Percentiles rank a stretch among this genome's conserved stretches.
These are phyloP conservation scores for Rhipidocladum racemiflorum DNA, from an alignment of 176 grass and related monocot species.

Conservation along the genomic window DNA sequence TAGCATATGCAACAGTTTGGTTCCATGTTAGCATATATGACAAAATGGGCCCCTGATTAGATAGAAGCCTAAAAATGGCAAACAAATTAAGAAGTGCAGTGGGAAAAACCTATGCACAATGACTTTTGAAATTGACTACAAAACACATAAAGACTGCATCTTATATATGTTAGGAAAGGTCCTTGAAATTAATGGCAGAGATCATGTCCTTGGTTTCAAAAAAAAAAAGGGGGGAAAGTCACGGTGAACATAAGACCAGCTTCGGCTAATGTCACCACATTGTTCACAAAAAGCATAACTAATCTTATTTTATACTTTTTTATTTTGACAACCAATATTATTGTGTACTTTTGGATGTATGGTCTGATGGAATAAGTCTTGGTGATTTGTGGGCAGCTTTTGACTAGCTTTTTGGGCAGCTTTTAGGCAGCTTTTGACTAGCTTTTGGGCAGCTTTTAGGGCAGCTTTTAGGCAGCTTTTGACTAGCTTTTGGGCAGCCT, in stretches of 20 bases:
- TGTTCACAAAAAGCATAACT: background rate
- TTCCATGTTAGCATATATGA: background rate
- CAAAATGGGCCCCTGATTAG: background rate
- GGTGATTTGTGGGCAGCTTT: no score
- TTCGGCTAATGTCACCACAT: background rate
- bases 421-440: no score
- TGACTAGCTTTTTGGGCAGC: no score
- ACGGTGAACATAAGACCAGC: background rate
- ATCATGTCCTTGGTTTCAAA: no score
- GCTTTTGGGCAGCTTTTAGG: no score
- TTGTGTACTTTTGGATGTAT: background rate
- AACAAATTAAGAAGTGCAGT: background rate
- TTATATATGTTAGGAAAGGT: background rate
- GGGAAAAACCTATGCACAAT: background rate
- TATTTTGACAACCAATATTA: background rate
- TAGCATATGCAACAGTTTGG: constrained; percentile 14
- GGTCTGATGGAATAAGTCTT: no score
- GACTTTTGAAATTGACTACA: background rate
- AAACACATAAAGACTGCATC: background rate
- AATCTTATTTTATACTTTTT: background rate
- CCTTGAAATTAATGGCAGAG: no score
- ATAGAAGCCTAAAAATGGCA: background rate
- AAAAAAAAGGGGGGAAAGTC: background rate
- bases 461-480: no score
- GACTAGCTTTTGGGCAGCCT: no score